phyloP scores from a whole-genome alignment of 1,284 basidiomycete genomes.

The Cystobasidium sp. region DNA sequence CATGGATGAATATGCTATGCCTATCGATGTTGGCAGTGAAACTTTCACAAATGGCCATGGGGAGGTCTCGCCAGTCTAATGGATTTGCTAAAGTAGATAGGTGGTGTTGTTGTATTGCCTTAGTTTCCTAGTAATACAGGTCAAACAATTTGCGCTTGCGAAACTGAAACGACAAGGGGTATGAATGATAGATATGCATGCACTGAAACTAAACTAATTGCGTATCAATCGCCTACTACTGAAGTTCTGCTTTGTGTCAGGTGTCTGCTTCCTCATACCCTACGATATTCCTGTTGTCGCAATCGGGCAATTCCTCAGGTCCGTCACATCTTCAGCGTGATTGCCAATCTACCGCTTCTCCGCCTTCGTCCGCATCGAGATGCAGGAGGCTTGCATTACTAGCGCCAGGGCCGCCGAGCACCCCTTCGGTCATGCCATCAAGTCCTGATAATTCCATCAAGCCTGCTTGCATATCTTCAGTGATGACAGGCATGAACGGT shows the following conservation, averaged over 20 bases:
- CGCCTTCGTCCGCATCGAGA: constrained; percentile 3
- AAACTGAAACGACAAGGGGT: too few relatives aligned
- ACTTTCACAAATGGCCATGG: neutral
- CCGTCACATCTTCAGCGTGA: neutral
- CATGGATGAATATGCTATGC: constrained; percentile 43
- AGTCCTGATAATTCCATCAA: neutral
- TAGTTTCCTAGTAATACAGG: too few relatives aligned
- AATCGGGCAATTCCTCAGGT: too few relatives aligned
- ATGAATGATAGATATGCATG: too few relatives aligned
- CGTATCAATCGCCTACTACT: too few relatives aligned
- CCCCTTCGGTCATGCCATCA: constrained; percentile 8
- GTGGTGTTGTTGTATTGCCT: neutral
- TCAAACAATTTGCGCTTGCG: too few relatives aligned
- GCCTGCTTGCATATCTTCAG: neutral
- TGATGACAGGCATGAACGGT: constrained; percentile 37
- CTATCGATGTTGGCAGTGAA: neutral
- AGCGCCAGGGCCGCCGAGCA: neutral
- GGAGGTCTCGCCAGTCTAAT: neutral
- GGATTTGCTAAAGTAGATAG: neutral
- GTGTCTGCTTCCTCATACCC: too few relatives aligned
- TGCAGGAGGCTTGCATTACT: neutral
- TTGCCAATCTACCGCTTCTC: constrained; percentile 7
- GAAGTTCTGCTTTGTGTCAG: too few relatives aligned
- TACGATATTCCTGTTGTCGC: too few relatives aligned
- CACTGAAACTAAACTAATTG: too few relatives aligned